These are phyloP conservation scores for Emergomyces orientalis DNA, from an alignment of 2,329 filamentous ascomycete genomes.

Conservation along the genomic window DNA sequence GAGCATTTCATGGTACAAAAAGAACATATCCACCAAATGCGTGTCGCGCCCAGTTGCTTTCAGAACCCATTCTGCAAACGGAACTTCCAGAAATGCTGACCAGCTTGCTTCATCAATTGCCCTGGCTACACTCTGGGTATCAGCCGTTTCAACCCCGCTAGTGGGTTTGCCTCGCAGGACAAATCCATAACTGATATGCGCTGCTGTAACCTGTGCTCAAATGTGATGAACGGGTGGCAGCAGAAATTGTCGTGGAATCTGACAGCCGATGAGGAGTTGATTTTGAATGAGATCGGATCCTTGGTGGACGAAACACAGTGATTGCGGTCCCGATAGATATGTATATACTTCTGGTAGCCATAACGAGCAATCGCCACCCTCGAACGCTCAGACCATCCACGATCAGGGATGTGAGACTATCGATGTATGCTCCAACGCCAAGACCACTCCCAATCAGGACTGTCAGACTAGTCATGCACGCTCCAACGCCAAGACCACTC, in stretches of 20 bases:
- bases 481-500: not conserved
- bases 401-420: too few relatives aligned
- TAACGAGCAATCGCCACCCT: conserved; percentile 1
- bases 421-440: not conserved
- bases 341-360: conserved; percentile 1
- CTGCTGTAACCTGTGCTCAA: not conserved
- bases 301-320: not conserved
- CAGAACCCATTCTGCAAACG: too few relatives aligned
- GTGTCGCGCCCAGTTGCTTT: too few relatives aligned
- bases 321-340: conserved; percentile 2
- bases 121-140: too few relatives aligned
- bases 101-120: too few relatives aligned
- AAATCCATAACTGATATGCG: not conserved
- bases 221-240: not conserved
- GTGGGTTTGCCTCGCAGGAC: not conserved
- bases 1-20: too few relatives aligned
- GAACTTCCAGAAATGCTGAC: too few relatives aligned
- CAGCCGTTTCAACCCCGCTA: not conserved
- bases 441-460: not conserved
- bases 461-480: not conserved
- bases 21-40: too few relatives aligned
- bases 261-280: conserved; percentile 3
- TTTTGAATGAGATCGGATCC: not conserved
- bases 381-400: too few relatives aligned
- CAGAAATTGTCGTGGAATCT: not conserved